Conservation (phyloP, 2,329 filamentous ascomycete species). For the Neopestalotiopsis sp. region DNA sequence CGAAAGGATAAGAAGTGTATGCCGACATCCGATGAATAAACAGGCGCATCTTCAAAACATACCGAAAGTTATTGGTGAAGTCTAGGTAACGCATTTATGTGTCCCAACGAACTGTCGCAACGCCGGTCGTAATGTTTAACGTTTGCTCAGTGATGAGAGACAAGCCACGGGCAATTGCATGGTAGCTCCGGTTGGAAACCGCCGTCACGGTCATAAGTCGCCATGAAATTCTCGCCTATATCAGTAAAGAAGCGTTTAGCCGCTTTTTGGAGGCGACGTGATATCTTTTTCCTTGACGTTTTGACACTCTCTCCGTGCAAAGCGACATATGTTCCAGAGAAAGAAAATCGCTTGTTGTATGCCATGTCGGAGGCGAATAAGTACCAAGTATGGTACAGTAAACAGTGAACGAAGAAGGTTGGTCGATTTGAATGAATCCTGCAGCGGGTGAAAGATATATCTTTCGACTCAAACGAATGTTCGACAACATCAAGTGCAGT, state of each 20-base stretch:
- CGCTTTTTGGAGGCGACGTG: not conserved
- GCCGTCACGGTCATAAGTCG: not conserved
- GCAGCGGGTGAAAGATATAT: fast-evolving
- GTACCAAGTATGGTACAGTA: not conserved
- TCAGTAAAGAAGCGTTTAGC: not conserved
- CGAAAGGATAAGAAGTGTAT: no score
- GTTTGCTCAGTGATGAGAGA: not conserved
- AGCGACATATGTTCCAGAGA: not conserved
- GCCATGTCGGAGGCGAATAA: not conserved
- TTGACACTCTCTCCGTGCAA: not conserved
- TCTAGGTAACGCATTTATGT: no score
- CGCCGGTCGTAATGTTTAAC: not conserved
- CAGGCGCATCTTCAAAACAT: no score
- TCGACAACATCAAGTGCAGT: not conserved
- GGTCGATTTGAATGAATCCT: not conserved
- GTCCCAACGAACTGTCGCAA: no score
- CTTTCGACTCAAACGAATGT: not conserved
- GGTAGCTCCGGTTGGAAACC: not conserved
- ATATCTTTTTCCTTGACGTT: not conserved
- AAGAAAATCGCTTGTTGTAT: not conserved
- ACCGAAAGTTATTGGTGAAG: no score
- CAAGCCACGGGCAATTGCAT: not conserved
- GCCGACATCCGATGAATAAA: no score
- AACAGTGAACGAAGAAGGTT: not conserved
- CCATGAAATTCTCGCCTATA: not conserved